phyloP scores from a whole-genome alignment of 1,139 yeast species.

The Debaryomyces sp. region DNA sequence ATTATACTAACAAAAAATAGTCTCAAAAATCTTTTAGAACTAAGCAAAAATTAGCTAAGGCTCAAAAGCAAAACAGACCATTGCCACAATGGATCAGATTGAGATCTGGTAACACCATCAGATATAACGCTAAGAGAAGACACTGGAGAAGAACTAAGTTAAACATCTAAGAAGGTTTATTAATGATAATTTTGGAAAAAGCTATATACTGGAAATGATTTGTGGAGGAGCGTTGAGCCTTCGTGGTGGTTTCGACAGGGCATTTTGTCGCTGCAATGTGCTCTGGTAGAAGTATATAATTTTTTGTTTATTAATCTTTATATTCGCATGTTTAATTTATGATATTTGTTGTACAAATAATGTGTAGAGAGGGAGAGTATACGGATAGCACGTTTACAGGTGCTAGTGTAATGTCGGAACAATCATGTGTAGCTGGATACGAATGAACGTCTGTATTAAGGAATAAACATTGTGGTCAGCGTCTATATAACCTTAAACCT shows the following conservation, averaged over 20 bases:
- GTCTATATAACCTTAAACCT: not conserved
- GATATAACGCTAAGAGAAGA: slow-evolving; percentile 99
- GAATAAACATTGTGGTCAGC: not conserved
- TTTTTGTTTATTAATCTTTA: slow-evolving; percentile 10
- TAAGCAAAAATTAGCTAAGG: slow-evolving; percentile 99
- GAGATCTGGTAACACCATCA: slow-evolving; percentile 96
- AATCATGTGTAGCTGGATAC: not conserved
- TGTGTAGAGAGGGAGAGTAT: not conserved
- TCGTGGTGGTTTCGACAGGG: not conserved
- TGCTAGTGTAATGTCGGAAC: not conserved
- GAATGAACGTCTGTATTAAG: not conserved
- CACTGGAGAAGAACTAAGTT: slow-evolving; percentile 99
- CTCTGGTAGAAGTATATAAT: slow-evolving; percentile 2
- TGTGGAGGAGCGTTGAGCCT: not conserved
- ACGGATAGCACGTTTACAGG: not conserved
- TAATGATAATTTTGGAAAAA: slow-evolving; percentile 5
- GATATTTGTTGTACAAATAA: slow-evolving; percentile 8
- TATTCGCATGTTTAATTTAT: slow-evolving; percentile 26
- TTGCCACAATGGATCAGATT: slow-evolving; percentile 99
- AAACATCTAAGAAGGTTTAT: slow-evolving; percentile 68
- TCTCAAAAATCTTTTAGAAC: slow-evolving; percentile 96
- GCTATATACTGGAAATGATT: slow-evolving; percentile 3
- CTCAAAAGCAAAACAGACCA: slow-evolving; percentile 99
- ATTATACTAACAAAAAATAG: slow-evolving; percentile 44
- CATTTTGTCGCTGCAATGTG: not conserved